phyloP scores from a whole-genome alignment of 2,329 filamentous ascomycete genomes.

The Incumbomyces delicatus region DNA sequence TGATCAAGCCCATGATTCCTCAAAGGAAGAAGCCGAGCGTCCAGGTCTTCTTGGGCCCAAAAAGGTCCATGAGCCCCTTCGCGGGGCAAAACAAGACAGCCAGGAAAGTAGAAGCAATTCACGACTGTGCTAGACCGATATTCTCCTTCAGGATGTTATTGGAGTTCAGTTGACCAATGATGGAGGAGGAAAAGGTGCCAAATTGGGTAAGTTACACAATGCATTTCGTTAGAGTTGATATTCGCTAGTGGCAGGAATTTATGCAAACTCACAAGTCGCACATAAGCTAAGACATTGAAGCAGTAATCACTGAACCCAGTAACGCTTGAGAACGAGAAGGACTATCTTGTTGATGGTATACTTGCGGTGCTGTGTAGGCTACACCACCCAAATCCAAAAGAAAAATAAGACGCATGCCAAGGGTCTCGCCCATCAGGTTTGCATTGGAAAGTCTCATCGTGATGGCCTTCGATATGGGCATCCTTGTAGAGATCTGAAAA shows the following conservation, averaged over 20 bases:
- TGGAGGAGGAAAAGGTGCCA: slow-evolving; percentile 46
- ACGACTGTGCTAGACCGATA: slow-evolving; percentile 26
- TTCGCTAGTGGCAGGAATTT: slow-evolving; percentile 17
- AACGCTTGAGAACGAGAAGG: slow-evolving; percentile 39
- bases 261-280: no score
- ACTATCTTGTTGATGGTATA: no score
- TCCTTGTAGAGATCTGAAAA: slow-evolving; percentile 27
- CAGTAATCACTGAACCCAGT: slow-evolving; percentile 42
- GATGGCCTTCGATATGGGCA: slow-evolving; percentile 28
- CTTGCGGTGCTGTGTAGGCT: slow-evolving; percentile 41
- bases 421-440: slow-evolving; percentile 46
- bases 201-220: slow-evolving; percentile 48
- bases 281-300: no score
- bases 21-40: slow-evolving; percentile 40
- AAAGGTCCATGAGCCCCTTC: slow-evolving; percentile 41
- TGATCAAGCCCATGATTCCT: slow-evolving; percentile 40
- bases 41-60: slow-evolving; percentile 43
- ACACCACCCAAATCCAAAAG: slow-evolving; percentile 44
- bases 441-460: slow-evolving; percentile 46
- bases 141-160: slow-evolving; percentile 9
- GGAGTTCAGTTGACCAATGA: slow-evolving; percentile 36
- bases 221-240: slow-evolving; percentile 43
- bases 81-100: slow-evolving; percentile 35
- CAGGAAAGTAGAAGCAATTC: slow-evolving; percentile 44
- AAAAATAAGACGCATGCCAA: slow-evolving; percentile 49